Conservation (phyloP, 306 rosid species). For the Acacia confusa region DNA sequence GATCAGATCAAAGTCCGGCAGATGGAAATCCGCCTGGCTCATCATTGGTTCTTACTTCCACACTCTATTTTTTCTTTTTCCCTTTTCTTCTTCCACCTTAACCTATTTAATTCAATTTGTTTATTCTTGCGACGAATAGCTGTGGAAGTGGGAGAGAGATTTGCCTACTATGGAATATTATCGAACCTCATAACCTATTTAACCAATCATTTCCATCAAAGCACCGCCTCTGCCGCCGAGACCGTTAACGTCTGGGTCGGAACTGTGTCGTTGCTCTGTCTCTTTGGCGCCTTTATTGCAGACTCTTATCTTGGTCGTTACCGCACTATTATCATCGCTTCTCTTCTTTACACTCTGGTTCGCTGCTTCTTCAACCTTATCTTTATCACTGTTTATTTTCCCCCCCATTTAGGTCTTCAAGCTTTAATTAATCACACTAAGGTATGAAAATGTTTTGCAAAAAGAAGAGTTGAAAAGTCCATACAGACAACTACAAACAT, state of each 20-base stretch:
- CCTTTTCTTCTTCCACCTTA: neutral
- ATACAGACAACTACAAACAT: no score
- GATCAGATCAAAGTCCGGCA: neutral
- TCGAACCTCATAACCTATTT: neutral
- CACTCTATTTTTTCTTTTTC: neutral
- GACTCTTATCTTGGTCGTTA: neutral
- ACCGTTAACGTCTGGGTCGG: neutral
- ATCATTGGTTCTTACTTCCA: slow-evolving; percentile 34
- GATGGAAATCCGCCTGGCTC: slow-evolving; percentile 25
- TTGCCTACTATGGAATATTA: neutral
- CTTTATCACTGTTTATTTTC: no score
- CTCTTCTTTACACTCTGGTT: no score
- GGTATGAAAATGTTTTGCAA: neutral
- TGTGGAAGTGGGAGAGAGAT: neutral
- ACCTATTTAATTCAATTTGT: neutral
- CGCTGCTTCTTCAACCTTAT: no score
- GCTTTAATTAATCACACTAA: no score
- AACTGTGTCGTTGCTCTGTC: neutral
- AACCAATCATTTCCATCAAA: neutral
- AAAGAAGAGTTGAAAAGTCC: neutral
- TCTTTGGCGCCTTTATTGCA: neutral
- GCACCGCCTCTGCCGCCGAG: neutral
- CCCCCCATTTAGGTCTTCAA: no score
- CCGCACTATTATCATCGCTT: neutral
- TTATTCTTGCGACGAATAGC: neutral